Percentiles rank a stretch among this genome's conserved stretches.
Conservation (phyloP, 805 yeast species). For the Schizosaccharomyces osmophilus region DNA sequence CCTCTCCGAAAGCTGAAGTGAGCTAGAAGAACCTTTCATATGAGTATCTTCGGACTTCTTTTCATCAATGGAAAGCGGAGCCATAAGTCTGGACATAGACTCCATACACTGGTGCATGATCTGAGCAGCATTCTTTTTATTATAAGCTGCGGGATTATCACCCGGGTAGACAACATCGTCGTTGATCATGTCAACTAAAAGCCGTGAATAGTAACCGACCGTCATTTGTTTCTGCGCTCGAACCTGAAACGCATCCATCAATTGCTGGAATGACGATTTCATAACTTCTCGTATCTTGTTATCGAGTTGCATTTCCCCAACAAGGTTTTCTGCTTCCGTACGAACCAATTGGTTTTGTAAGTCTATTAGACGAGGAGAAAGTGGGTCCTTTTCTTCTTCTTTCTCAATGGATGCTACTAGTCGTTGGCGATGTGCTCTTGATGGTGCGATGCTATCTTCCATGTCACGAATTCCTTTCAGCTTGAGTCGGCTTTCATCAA, state of each 20-base stretch:
- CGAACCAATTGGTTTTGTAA: constrained; percentile 75
- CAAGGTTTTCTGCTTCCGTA: constrained; percentile 77
- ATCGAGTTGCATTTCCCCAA: constrained; percentile 77
- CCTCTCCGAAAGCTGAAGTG: background rate
- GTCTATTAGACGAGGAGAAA: constrained; percentile 30
- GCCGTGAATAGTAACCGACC: constrained; percentile 78
- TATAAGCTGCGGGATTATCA: constrained; percentile 18
- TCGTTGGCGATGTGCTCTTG: constrained; percentile 1
- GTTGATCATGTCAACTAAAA: constrained; percentile 56
- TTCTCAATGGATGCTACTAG: background rate
- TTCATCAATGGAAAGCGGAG: background rate
- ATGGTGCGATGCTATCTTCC: constrained; percentile 9
- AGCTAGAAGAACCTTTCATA: background rate
- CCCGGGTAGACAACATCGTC: constrained; percentile 77
- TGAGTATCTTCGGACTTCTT: background rate
- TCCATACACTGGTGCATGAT: background rate
- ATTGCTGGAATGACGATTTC: constrained; percentile 62
- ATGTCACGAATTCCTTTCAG: constrained; percentile 54
- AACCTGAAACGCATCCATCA: constrained; percentile 66
- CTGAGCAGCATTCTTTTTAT: background rate
- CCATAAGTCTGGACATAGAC: background rate
- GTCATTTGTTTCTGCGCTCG: constrained; percentile 66
- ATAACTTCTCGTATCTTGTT: constrained; percentile 72
- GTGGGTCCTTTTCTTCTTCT: constrained; percentile 14
- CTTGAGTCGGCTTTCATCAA: background rate